phyloP scores from a whole-genome alignment of 2,329 filamentous ascomycete genomes.

The Magnaporthiopsis rhizophila region DNA sequence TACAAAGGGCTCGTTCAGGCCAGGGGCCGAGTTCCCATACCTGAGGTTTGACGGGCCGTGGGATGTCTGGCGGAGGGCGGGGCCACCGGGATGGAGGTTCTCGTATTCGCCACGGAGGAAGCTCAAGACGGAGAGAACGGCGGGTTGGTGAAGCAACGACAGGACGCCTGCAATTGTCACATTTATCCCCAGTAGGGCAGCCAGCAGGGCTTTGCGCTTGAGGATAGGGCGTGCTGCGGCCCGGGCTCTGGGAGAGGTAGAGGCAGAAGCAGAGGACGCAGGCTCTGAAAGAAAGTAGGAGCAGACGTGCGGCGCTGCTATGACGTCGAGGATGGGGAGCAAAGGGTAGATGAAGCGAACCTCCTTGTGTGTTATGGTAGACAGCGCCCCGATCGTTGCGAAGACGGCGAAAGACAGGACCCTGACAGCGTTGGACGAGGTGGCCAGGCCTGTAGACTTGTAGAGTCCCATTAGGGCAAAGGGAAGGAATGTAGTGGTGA shows the following conservation, averaged over 20 bases:
- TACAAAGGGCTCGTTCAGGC: conserved; percentile 45
- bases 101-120: conserved; percentile 72
- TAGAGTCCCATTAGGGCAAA: conserved; percentile 63
- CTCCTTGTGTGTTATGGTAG: conserved; percentile 87
- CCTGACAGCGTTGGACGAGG: conserved; percentile 35
- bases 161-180: conserved; percentile 66
- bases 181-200: conserved; percentile 56
- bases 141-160: conserved; percentile 70
- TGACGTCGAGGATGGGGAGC: conserved; percentile 74
- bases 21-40: conserved; percentile 8
- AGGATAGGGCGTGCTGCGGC: conserved; percentile 21
- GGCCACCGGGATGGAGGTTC: conserved; percentile 37
- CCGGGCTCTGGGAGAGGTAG: conserved; percentile 18
- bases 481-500: conserved; percentile 75
- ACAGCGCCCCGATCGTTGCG: conserved; percentile 56
- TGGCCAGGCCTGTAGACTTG: conserved; percentile 30
- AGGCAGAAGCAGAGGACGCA: conserved; percentile 14
- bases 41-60: conserved; percentile 23
- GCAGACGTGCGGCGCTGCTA: conserved; percentile 61
- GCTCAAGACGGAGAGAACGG: conserved; percentile 64
- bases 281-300: conserved; percentile 48
- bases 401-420: conserved; percentile 51
- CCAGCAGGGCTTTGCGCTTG: conserved; percentile 48
- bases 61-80: conserved; percentile 20
- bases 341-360: conserved; percentile 94